phyloP scores from a whole-genome alignment of 2,329 filamentous ascomycete genomes.

The Ophiocordyceps robertsii region DNA sequence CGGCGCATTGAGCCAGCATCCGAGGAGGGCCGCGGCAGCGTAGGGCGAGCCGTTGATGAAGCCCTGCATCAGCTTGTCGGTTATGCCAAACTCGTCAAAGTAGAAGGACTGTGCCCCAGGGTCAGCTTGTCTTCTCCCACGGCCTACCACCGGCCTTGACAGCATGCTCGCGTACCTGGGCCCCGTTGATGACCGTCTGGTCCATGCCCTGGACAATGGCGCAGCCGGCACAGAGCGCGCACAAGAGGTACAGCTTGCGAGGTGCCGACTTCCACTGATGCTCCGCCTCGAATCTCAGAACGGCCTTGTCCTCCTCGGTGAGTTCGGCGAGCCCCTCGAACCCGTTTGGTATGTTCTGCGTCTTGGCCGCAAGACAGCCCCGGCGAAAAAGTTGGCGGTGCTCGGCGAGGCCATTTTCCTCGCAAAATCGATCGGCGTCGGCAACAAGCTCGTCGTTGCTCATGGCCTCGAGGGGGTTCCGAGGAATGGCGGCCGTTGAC shows the following conservation, averaged over 20 bases:
- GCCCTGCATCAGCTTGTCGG: slow-evolving; percentile 33
- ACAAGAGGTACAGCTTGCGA: slow-evolving; percentile 20
- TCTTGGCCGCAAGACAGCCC: slow-evolving; percentile 37
- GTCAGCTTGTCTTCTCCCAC: not conserved
- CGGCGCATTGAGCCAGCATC: slow-evolving; percentile 20
- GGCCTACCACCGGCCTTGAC: not conserved
- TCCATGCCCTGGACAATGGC: slow-evolving; percentile 57
- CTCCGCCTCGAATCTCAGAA: slow-evolving; percentile 14
- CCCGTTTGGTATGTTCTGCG: slow-evolving; percentile 19
- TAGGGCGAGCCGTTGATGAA: slow-evolving; percentile 8
- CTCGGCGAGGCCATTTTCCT: slow-evolving; percentile 17
- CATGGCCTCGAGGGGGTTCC: slow-evolving; percentile 16
- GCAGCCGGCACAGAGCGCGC: slow-evolving; percentile 18
- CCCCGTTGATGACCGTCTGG: slow-evolving; percentile 51
- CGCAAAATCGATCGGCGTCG: slow-evolving; percentile 23
- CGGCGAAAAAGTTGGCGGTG: slow-evolving; percentile 32
- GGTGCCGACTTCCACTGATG: slow-evolving; percentile 18
- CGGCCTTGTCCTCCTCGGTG: slow-evolving; percentile 13
- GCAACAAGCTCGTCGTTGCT: slow-evolving; percentile 14
- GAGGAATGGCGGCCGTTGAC: not conserved
- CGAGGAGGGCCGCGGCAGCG: slow-evolving; percentile 5
- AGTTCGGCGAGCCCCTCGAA: slow-evolving; percentile 15
- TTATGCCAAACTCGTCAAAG: slow-evolving; percentile 15
- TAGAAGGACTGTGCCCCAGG: slow-evolving; percentile 22
- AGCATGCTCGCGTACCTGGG: slow-evolving; percentile 23